Percentiles rank a stretch among this genome's conserved stretches.
phyloP scores from a whole-genome alignment of 805 yeast species.

The Candida fluviatilis region DNA sequence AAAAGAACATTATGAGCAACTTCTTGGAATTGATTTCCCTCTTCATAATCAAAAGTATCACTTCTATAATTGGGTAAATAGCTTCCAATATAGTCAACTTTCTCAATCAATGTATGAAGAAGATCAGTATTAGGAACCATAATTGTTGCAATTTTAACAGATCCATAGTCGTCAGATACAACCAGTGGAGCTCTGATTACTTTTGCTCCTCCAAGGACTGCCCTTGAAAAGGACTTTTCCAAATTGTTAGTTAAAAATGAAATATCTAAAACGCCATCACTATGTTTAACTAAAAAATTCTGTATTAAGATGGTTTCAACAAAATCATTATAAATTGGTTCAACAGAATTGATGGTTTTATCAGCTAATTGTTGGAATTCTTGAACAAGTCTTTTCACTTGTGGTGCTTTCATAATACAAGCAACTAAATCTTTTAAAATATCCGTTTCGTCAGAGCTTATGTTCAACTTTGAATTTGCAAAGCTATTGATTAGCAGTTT shows the following conservation, averaged over 20 bases:
- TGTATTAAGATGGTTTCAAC: slow-evolving; percentile 15
- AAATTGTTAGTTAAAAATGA: slow-evolving; percentile 60
- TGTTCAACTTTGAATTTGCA: slow-evolving; percentile 6
- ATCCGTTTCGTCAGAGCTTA: slow-evolving; percentile 11
- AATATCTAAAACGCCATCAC: slow-evolving; percentile 79
- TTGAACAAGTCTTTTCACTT: slow-evolving; percentile 6
- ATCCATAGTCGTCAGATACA: slow-evolving; percentile 45
- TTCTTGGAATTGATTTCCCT: slow-evolving; percentile 5
- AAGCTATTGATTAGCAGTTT: neutral
- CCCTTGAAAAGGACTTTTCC: slow-evolving; percentile 38
- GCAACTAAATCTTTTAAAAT: slow-evolving; percentile 8
- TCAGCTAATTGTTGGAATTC: slow-evolving; percentile 10
- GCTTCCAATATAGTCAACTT: slow-evolving; percentile 33
- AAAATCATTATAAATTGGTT: slow-evolving; percentile 14
- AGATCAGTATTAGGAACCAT: slow-evolving; percentile 51
- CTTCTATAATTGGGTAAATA: slow-evolving; percentile 50
- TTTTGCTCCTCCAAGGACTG: slow-evolving; percentile 52
- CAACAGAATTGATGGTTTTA: slow-evolving; percentile 14
- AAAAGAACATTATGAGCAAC: slow-evolving; percentile 4
- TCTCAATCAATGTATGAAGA: slow-evolving; percentile 63
- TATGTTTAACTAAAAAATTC: slow-evolving; percentile 44
- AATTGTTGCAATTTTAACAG: slow-evolving; percentile 46
- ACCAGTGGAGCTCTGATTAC: slow-evolving; percentile 23
- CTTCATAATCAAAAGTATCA: neutral
- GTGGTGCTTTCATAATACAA: neutral